Percentiles rank a stretch among this genome's conserved stretches.
These are phyloP conservation scores for Coprinopsis strossmayeri DNA, from an alignment of 768 basidiomycete species.

Conservation along the genomic window DNA sequence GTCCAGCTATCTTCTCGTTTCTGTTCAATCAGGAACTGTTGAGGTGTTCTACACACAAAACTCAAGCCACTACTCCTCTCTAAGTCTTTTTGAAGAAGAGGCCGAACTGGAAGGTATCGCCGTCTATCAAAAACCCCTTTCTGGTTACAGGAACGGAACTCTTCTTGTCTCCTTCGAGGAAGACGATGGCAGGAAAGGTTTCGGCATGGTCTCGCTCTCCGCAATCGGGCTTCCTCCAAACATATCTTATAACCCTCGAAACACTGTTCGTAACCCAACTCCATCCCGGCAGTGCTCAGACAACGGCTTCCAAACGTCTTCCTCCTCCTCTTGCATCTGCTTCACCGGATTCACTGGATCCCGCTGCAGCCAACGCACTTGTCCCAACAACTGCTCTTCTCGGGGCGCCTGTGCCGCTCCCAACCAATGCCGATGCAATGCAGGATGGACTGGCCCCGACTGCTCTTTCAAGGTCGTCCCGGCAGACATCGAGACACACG, in stretches of 20 bases:
- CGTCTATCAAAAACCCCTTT: not conserved
- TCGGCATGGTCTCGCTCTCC: constrained; percentile 1
- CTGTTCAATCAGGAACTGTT: constrained; percentile 1
- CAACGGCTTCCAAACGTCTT: not conserved
- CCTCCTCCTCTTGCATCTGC: not conserved
- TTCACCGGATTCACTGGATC: not conserved
- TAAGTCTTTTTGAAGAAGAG: not conserved
- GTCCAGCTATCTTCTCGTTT: constrained; percentile 1
- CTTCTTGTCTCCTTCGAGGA: not conserved
- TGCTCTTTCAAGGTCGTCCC: constrained; percentile 1
- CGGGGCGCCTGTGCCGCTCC: not conserved
- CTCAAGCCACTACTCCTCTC: not conserved
- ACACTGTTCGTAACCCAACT: not conserved
- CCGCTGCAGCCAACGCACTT: not conserved
- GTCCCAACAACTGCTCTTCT: constrained; percentile 3
- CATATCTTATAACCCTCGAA: not conserved
- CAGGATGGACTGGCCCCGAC: not conserved
- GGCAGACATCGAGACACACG: not conserved
- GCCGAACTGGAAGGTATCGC: constrained; percentile 2
- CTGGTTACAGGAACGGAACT: not conserved
- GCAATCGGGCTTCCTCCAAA: not conserved
- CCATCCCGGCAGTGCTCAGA: not conserved
- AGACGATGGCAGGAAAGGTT: not conserved
- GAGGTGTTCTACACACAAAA: not conserved
- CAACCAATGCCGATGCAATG: not conserved